Conservation (phyloP, 345 rosid genomes). For the Corymbia maculata region DNA sequence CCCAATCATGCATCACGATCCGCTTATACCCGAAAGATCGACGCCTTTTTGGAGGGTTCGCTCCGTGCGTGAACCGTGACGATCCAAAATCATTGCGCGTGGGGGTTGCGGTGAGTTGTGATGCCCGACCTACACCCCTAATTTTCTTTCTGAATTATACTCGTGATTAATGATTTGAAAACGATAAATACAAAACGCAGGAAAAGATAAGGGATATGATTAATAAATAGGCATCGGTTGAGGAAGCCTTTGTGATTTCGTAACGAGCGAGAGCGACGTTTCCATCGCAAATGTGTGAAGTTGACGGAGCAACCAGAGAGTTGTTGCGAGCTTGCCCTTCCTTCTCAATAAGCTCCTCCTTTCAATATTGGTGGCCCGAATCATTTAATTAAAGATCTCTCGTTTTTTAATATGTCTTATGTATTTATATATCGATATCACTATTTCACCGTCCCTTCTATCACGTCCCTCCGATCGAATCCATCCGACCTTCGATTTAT, state of each 20-base stretch:
- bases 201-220: background rate
- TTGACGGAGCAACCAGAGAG: conserved; percentile 37
- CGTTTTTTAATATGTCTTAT: background rate
- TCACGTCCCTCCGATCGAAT: background rate
- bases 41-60: background rate
- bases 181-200: background rate
- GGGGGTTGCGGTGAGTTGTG: background rate
- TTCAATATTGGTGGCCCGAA: background rate
- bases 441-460: background rate
- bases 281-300: conserved; percentile 17
- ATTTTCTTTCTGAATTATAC: background rate
- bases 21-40: background rate
- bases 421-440: too few species aligned
- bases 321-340: conserved; percentile 12
- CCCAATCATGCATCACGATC: background rate
- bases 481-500: background rate
- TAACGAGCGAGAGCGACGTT: conserved; percentile 22
- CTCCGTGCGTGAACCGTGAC: background rate
- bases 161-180: background rate
- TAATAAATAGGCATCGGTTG: background rate
- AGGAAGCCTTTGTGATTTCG: background rate
- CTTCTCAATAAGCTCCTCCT: background rate
- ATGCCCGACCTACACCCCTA: background rate
- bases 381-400: background rate
- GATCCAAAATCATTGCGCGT: background rate